Evolutionary conservation across 805 yeast species (phyloP).

Genomic region (Metschnikowia lunata): DNA sequence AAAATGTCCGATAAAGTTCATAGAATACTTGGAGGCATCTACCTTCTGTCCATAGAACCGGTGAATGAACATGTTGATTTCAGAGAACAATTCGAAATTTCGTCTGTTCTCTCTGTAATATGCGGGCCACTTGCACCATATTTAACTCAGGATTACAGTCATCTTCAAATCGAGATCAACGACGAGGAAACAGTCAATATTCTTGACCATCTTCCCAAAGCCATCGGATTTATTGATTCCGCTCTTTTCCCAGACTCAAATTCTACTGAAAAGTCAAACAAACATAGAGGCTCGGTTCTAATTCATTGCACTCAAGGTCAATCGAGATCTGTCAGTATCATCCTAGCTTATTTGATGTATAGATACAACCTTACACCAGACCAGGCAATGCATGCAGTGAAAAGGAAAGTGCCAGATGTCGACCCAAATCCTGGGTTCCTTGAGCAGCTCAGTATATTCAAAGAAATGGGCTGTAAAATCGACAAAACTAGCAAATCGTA

Average conservation of each 20-base stretch:
- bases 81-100: conserved; percentile 48
- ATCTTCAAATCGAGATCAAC: conserved; percentile 62
- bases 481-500: conserved; percentile 22
- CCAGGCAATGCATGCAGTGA: conserved; percentile 74
- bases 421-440: conserved; percentile 73
- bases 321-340: conserved; percentile 45
- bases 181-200: conserved; percentile 70
- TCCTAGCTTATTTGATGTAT: conserved; percentile 48
- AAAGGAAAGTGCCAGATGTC: conserved; percentile 53
- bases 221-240: conserved; percentile 61
- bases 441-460: conserved; percentile 65
- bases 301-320: conserved; percentile 53
- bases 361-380: conserved; percentile 50
- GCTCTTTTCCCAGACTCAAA: conserved; percentile 43
- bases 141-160: conserved; percentile 44
- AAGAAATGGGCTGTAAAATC: conserved; percentile 30
- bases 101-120: conserved; percentile 69
- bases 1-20: conserved; percentile 18
- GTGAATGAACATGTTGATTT: conserved; percentile 46
- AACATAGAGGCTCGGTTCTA: conserved; percentile 42
- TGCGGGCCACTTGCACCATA: conserved; percentile 57
- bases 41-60: conserved; percentile 70
- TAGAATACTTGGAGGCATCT: conserved; percentile 75
- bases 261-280: conserved; percentile 14
- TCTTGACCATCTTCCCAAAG: conserved; percentile 53